These are phyloP conservation scores for Termitomyces sp. DNA, from an alignment of 768 basidiomycete species.

Conservation along the genomic window DNA sequence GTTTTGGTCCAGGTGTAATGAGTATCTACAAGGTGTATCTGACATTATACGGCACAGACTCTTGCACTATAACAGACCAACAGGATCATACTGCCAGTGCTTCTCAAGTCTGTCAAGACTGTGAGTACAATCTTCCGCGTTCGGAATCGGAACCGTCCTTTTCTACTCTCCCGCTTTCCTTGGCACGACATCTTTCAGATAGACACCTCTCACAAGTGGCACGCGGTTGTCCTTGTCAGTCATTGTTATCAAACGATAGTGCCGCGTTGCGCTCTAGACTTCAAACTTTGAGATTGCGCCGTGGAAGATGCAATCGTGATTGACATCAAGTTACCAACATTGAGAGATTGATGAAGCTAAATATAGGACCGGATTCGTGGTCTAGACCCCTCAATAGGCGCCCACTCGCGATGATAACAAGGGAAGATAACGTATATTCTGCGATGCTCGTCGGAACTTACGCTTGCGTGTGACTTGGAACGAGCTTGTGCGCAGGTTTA, in stretches of 20 bases:
- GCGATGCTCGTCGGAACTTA: too few species aligned
- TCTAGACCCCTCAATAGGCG: neutral
- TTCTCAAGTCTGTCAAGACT: neutral
- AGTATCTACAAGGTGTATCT: neutral
- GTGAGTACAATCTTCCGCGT: neutral
- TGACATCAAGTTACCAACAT: neutral
- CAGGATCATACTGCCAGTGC: neutral
- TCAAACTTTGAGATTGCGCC: neutral
- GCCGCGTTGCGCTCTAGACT: neutral
- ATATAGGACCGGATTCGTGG: neutral
- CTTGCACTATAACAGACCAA: neutral
- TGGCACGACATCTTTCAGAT: too few species aligned
- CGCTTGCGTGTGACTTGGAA: too few species aligned
- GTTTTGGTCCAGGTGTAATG: neutral
- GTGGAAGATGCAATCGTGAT: neutral
- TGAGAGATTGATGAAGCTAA: neutral
- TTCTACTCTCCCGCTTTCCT: neutral
- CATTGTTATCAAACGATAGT: neutral
- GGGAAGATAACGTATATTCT: neutral
- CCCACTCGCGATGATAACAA: neutral
- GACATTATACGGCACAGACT: neutral
- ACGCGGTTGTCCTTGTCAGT: neutral
- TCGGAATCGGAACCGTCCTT: neutral
- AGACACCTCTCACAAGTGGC: neutral
- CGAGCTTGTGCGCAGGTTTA: too few species aligned